Evolutionary conservation across 2,329 filamentous ascomycete species (phyloP), one percentile per base, ranked within the genome.

Genomic region (Fusarium napiforme): DNA sequence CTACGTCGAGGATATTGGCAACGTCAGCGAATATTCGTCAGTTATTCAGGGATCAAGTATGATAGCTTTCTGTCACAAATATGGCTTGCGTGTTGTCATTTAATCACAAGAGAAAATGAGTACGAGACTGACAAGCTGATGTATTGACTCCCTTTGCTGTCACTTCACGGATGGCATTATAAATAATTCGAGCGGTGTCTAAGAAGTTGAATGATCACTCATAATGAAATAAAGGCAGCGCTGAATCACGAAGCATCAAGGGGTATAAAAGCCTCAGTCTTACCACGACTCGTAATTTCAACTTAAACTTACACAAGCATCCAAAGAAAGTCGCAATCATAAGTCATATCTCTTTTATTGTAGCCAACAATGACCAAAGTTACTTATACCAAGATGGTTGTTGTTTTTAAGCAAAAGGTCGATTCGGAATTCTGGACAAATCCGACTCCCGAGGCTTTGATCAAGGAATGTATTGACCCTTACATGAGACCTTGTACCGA

Each of bases 1-100:
- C 42, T 2, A 8, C 0, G 2, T 12, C 2, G 2, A 0, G 4
- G 8, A 5, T 8, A 12, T 1, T 45, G 10, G 3, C n/a, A 43
- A 18, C 15, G 5, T 30, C 21, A 12, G 12, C 2, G 21, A 32
- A n/a, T 9, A 9, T 16, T 12, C 4, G 1, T 50, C 5, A 15
- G 1, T 19, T 10, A 19, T 30, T 18, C 11, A 2, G 30, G 11
- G 23, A 18, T 15, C 11, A 10, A 34, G 9, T 8, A 10, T 23
- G 6, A 12, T 6, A 11, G 21, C 9, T 6, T n/a, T n/a, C 7
- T n/a, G 15, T 11, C 14, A 9, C 19, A 30, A 16, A 11, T 9
- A 4, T 8, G 9, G 11, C 14, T n/a, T n/a, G 5, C 5, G 6
- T 46, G 14, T 16, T 23, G 9, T 18, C n/a, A 4, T 43, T 18